Base-by-base conservation (phyloP, 441 rosid genomes). In the Isatis lusitanica region DNA sequence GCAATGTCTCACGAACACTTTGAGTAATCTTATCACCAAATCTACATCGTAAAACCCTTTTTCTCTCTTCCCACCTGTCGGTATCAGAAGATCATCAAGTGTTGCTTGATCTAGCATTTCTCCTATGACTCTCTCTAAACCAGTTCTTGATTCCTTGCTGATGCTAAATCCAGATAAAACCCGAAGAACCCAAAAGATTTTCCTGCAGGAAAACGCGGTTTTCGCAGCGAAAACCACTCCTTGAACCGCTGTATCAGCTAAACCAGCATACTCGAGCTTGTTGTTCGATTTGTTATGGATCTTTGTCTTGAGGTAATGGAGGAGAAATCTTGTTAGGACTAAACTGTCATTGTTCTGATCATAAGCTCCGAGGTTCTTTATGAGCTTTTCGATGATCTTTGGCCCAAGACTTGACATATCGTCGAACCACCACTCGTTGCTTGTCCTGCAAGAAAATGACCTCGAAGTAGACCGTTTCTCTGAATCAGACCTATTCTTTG, bases 341-440 rank as follows among this genome's bases (percentile, higher is more conserved):
- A 89, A 79, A 70, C 87, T 89, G 68, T 75, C 73, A 47, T 84
- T 86, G n/a, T 84, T 66, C n/a, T 72, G 24, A n/a, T 85, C 84
- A 28, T 68, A 79, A 74, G 84, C 86, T 31, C 88, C 86, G 15
- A 85, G 73, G 33, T 63, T 83, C 76, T 68, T 82, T 36, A 85
- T 71, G 33, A 91, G 18, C 73, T 70, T 91, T 31, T 70, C 84
- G 3, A 89, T 80, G 8, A 80, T 76, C 39, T 51, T 51, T 9
- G 97, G 93, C 7, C 90, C 71, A 11, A 91, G 78, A 18, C 35
- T 42, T 9, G 86, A 46, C 74, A 89, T 39, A 66, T 84, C 96
- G 15, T 86, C 84, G 39, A 92, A 92, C 97, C 97, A 92, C 95
- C 97, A 92, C 43, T 76, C 82, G 36, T 86, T 83, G 69, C 81